A percentile compares a stretch with the other conserved stretches of the same genome.
These are phyloP conservation scores for Ulota crispa DNA, from an alignment of 225 moss, liverwort and hornwort species.

Conservation along the genomic window DNA sequence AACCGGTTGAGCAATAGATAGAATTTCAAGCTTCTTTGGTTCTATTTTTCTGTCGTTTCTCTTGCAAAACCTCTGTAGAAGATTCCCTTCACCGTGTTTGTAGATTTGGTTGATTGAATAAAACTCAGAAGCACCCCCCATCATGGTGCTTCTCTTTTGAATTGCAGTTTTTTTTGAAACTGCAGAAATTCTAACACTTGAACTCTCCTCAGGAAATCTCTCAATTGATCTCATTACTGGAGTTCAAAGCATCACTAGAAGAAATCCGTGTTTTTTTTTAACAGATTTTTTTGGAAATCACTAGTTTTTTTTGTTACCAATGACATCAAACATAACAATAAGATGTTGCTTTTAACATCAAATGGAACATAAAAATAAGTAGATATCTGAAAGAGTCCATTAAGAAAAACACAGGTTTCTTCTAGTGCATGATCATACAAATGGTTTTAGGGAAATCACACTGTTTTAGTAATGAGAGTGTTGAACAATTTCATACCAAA, in stretches of 20 bases:
- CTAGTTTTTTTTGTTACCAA: too few species aligned
- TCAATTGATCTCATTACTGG: not conserved
- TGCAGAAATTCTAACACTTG: not conserved
- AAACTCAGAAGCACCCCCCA: not conserved
- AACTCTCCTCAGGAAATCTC: not conserved
- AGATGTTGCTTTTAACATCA: too few species aligned
- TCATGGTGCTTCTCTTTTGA: slow-evolving; percentile 1
- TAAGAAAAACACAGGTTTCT: too few species aligned
- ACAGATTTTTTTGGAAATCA: too few species aligned
- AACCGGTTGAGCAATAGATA: slow-evolving; percentile 46
- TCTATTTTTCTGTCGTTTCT: too few species aligned
- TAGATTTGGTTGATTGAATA: slow-evolving; percentile 28
- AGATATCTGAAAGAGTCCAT: too few species aligned
- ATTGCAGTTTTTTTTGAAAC: not conserved
- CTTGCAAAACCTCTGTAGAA: not conserved
- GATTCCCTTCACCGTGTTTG: not conserved
- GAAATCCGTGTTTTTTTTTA: too few species aligned
- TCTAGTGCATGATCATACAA: not conserved
- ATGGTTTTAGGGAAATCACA: not conserved
- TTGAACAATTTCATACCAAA: too few species aligned
- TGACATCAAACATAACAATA: too few species aligned
- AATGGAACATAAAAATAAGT: too few species aligned
- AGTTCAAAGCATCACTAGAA: too few species aligned
- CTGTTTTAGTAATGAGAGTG: not conserved
- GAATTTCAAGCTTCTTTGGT: too few species aligned